A percentile compares a stretch with the other conserved stretches of the same genome.
These are phyloP conservation scores for Calocybe cyanea DNA, from an alignment of 768 basidiomycete species.

Conservation along the genomic window DNA sequence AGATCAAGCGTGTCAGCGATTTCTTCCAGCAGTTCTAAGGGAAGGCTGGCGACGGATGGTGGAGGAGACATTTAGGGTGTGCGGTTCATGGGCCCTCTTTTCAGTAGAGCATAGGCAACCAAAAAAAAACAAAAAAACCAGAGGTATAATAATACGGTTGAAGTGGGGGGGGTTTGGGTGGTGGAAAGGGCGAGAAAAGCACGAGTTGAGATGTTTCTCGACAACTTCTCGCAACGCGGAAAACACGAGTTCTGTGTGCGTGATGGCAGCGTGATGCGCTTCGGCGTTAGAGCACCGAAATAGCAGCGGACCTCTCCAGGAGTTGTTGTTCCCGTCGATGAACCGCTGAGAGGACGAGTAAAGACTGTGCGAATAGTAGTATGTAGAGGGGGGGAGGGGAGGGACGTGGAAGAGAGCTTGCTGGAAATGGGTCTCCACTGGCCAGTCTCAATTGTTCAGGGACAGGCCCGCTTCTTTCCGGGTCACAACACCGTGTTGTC, in stretches of 20 bases:
- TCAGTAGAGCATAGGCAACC: not conserved
- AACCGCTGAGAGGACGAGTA: not conserved
- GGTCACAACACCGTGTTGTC: constrained; percentile 1
- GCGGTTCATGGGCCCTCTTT: constrained; percentile 4
- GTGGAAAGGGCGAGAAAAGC: not conserved
- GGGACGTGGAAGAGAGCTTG: not conserved
- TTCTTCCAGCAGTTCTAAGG: constrained; percentile 32
- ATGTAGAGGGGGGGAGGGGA: not conserved
- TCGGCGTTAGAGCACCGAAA: constrained; percentile 1
- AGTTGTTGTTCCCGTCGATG: constrained; percentile 2
- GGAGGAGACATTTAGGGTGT: constrained; percentile 9
- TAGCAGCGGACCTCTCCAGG: constrained; percentile 5
- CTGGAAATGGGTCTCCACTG: not conserved
- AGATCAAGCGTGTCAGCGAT: constrained; percentile 27
- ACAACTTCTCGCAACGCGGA: constrained; percentile 15
- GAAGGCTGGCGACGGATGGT: constrained; percentile 21
- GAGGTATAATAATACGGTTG: too few relatives aligned
- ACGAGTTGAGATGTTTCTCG: constrained; percentile 1
- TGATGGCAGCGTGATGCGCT: constrained; percentile 7
- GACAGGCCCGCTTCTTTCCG: not conserved
- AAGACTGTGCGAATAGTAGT: too few relatives aligned
- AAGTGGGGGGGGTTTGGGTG: not conserved
- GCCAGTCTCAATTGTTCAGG: not conserved
- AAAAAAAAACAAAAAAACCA: too few relatives aligned
- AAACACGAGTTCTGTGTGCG: constrained; percentile 14